Conservation (phyloP, 169 alveolate species). For the Cryptosporidium meleagridis region DNA sequence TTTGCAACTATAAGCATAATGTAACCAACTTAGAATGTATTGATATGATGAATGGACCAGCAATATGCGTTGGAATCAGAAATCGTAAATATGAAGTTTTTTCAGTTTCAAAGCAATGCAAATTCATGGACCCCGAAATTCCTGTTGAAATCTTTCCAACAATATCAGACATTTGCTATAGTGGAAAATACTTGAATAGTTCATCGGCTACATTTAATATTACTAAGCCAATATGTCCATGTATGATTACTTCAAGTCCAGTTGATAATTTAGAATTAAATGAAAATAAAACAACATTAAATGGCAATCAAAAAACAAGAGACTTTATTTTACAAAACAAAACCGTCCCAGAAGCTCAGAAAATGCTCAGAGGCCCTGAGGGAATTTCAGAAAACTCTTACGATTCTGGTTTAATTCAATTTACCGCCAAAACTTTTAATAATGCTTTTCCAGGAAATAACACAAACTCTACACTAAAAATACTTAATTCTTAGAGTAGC, state of each 20-base stretch:
- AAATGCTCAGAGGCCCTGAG: conserved; percentile 6
- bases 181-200: neutral
- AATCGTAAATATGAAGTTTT: conserved; percentile 36
- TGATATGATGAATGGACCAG: conserved; percentile 72
- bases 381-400: neutral
- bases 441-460: neutral
- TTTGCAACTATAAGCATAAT: conserved; percentile 11
- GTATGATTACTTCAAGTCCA: conserved; percentile 4
- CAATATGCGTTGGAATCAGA: conserved; percentile 70
- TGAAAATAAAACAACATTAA: neutral
- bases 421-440: neutral
- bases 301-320: neutral
- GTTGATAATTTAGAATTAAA: neutral
- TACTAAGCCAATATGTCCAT: conserved; percentile 25
- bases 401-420: neutral
- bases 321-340: neutral
- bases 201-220: neutral
- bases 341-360: neutral
- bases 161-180: conserved; percentile 25
- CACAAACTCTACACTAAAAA: neutral
- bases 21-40: conserved; percentile 54
- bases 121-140: conserved; percentile 51
- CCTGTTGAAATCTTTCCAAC: conserved; percentile 63
- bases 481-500: neutral
- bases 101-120: conserved; percentile 46